Conservation (phyloP, 2,329 filamentous ascomycete genomes). For the Monascus ruber region DNA sequence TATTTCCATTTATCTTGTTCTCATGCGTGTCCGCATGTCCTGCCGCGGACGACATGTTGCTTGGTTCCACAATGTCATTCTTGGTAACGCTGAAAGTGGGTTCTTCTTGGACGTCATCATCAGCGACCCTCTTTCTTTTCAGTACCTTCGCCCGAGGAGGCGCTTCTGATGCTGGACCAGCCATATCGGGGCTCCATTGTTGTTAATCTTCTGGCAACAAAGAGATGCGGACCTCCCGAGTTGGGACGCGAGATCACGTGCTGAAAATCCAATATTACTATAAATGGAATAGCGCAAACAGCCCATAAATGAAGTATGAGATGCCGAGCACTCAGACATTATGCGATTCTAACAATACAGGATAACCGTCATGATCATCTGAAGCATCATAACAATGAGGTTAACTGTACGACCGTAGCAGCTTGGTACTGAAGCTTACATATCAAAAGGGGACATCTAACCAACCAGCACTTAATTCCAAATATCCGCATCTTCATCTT, state of each 20-base stretch:
- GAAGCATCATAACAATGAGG: too few relatives aligned
- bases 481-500: too few relatives aligned
- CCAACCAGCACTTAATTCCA: too few relatives aligned
- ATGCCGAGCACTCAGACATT: too few relatives aligned
- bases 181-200: conserved; percentile 16
- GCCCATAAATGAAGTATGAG: too few relatives aligned
- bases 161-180: conserved; percentile 4
- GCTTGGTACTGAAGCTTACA: too few relatives aligned
- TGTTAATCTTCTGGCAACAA: conserved; percentile 1
- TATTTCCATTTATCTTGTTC: background rate
- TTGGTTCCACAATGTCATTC: background rate
- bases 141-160: background rate
- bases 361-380: too few relatives aligned
- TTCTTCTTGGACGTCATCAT: conserved; percentile 2
- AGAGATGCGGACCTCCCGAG: conserved; percentile 6
- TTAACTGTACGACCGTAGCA: too few relatives aligned
- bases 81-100: background rate
- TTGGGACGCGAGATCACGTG: conserved; percentile 9
- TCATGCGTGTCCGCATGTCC: too few relatives aligned
- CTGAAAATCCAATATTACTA: background rate
- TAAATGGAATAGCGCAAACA: background rate
- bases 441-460: too few relatives aligned
- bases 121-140: conserved; percentile 10
- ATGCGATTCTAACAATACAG: too few relatives aligned
- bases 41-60: conserved; percentile 7